Conservation (phyloP, 345 rosid species). For the Passiflora organensis region DNA sequence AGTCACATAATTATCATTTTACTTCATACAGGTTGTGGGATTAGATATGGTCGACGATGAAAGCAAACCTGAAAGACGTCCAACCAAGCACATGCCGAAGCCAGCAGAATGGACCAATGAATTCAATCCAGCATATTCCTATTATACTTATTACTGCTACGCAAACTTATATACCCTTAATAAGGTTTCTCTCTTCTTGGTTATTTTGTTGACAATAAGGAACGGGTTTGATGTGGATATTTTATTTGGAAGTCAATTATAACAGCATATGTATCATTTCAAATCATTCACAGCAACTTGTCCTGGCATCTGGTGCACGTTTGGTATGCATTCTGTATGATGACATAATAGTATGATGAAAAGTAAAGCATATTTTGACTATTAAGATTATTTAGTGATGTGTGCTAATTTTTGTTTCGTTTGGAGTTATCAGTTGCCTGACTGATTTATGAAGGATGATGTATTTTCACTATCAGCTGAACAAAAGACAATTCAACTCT, state of each 20-base stretch:
- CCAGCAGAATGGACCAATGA: conserved; percentile 57
- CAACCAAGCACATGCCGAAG: conserved; percentile 53
- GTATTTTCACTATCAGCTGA: background rate
- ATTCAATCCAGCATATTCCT: conserved; percentile 52
- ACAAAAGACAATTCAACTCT: conserved; percentile 1
- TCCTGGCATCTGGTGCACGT: conserved; percentile 1
- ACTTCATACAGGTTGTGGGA: conserved; percentile 45
- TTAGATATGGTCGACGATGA: conserved; percentile 60
- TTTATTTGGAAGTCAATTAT: too few species aligned
- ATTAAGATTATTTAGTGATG: too few species aligned
- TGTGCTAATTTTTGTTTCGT: background rate
- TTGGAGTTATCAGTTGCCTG: background rate
- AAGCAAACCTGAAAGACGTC: conserved; percentile 58
- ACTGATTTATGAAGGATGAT: background rate
- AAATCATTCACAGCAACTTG: too few species aligned
- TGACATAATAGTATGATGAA: conserved; percentile 2
- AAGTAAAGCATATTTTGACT: background rate
- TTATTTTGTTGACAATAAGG: conserved; percentile 15
- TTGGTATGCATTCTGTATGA: background rate
- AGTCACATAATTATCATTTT: background rate
- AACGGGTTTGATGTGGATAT: background rate
- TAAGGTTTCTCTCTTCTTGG: conserved; percentile 26
- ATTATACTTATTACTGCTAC: conserved; percentile 55
- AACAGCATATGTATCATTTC: too few species aligned
- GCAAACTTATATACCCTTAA: conserved; percentile 47